These are phyloP conservation scores for Aspergillus aculeatinus DNA, from an alignment of 2,329 filamentous ascomycete species.

Conservation along the genomic window DNA sequence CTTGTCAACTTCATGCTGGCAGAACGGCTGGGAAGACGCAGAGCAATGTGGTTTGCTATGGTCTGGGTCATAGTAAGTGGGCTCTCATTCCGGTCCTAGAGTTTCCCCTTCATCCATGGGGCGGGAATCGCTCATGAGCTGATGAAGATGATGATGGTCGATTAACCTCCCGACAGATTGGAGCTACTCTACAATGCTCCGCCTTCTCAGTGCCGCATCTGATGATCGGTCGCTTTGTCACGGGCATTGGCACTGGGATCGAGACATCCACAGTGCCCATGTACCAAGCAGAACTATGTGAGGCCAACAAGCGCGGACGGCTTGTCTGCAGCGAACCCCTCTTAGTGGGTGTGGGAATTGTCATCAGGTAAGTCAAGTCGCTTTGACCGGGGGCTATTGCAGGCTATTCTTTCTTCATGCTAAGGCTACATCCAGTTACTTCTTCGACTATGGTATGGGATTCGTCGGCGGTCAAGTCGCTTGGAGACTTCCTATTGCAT, in stretches of 20 bases:
- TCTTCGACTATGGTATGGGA: slow-evolving; percentile 37
- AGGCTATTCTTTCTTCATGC: neutral
- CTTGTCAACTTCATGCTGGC: slow-evolving; percentile 34
- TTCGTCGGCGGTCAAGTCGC: slow-evolving; percentile 43
- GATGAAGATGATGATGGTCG: too few species aligned
- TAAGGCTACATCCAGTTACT: slow-evolving; percentile 18
- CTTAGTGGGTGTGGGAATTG: slow-evolving; percentile 41
- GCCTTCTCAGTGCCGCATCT: slow-evolving; percentile 34
- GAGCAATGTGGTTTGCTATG: slow-evolving; percentile 38
- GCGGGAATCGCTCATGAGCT: too few species aligned
- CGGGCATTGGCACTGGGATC: slow-evolving; percentile 53
- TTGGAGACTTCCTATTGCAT: slow-evolving; percentile 50
- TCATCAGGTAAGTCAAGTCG: slow-evolving; percentile 24
- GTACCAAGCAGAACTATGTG: slow-evolving; percentile 48
- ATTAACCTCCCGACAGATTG: slow-evolving; percentile 22
- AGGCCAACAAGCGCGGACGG: slow-evolving; percentile 42
- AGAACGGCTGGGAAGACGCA: slow-evolving; percentile 31
- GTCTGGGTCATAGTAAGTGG: slow-evolving; percentile 31
- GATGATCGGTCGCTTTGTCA: slow-evolving; percentile 49
- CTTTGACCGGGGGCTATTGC: neutral
- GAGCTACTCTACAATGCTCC: slow-evolving; percentile 35
- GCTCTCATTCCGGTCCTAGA: too few species aligned
- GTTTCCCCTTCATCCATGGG: too few species aligned
- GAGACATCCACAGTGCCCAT: slow-evolving; percentile 39
- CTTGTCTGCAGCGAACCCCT: slow-evolving; percentile 43